Conservation (phyloP, 23 red algal species). For the Gracilariopsis chorda region DNA sequence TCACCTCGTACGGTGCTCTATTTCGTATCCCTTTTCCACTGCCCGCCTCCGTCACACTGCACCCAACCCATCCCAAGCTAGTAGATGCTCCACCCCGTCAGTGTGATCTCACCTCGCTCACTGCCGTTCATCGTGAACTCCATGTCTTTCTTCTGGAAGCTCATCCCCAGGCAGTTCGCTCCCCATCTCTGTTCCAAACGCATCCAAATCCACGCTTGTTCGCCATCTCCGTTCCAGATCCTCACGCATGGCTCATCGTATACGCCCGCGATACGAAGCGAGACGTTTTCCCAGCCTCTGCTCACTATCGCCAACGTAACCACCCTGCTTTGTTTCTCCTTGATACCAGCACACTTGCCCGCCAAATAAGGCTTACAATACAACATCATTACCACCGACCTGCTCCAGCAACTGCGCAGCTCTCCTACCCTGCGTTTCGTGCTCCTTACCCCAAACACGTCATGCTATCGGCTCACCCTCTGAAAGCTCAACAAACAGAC, state of each 20-base stretch:
- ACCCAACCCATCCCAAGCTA: not conserved
- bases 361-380: not conserved
- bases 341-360: not conserved
- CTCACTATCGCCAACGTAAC: not conserved
- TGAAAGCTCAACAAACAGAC: not conserved
- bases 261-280: not conserved
- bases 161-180: not conserved
- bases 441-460: not conserved
- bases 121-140: not conserved
- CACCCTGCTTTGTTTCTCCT: conserved; percentile 17
- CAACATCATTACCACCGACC: not conserved
- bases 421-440: not conserved
- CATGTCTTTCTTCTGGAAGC: not conserved
- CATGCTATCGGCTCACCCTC: not conserved
- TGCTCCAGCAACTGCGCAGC: not conserved
- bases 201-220: not conserved
- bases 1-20: conserved; percentile 24
- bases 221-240: not conserved
- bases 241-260: not conserved
- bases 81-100: not conserved
- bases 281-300: not conserved
- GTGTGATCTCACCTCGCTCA: not conserved
- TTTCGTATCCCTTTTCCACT: conserved; percentile 8
- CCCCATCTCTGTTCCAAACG: not conserved
- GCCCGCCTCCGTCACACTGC: not conserved